These are phyloP conservation scores for Guyanaporus albipodus DNA, from an alignment of 768 basidiomycete genomes.

Conservation along the genomic window DNA sequence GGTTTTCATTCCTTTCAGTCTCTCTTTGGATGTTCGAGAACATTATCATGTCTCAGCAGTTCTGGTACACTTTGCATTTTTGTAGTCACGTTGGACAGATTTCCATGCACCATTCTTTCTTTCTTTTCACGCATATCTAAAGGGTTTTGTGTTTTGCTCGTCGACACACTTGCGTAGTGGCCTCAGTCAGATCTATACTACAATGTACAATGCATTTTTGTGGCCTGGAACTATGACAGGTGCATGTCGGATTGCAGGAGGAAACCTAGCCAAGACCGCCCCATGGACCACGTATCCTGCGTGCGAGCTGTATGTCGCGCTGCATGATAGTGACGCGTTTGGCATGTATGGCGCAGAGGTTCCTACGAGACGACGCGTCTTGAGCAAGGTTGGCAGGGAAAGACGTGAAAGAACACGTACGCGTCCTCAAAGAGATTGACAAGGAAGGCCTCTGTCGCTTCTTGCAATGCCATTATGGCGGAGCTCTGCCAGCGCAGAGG, in stretches of 20 bases:
- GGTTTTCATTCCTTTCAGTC: conserved; percentile 5
- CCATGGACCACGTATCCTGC: conserved; percentile 91
- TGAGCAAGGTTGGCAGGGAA: not conserved
- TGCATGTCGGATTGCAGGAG: not conserved
- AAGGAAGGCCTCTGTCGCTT: conserved; percentile 92
- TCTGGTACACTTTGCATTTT: conserved; percentile 8
- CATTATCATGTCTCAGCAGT: conserved; percentile 9
- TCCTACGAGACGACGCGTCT: conserved; percentile 45
- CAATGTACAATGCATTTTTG: conserved; percentile 28
- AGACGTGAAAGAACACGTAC: conserved; percentile 48
- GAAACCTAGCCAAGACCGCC: conserved; percentile 55
- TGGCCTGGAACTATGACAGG: not conserved
- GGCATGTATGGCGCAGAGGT: conserved; percentile 95
- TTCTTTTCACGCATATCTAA: conserved; percentile 11
- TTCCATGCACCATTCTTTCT: conserved; percentile 9
- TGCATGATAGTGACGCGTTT: conserved; percentile 99
- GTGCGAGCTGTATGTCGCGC: conserved; percentile 92
- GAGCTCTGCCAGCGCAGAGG: conserved; percentile 93
- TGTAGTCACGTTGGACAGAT: conserved; percentile 16
- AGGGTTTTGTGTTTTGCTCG: conserved; percentile 5
- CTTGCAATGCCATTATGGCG: conserved; percentile 90
- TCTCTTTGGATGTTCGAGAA: conserved; percentile 18
- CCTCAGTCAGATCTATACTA: conserved; percentile 19
- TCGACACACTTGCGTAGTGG: conserved; percentile 9
- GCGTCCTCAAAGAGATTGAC: conserved; percentile 98